Conservation (phyloP, 495 filamentous ascomycete genomes). For the Ascodesmis nigricans region DNA sequence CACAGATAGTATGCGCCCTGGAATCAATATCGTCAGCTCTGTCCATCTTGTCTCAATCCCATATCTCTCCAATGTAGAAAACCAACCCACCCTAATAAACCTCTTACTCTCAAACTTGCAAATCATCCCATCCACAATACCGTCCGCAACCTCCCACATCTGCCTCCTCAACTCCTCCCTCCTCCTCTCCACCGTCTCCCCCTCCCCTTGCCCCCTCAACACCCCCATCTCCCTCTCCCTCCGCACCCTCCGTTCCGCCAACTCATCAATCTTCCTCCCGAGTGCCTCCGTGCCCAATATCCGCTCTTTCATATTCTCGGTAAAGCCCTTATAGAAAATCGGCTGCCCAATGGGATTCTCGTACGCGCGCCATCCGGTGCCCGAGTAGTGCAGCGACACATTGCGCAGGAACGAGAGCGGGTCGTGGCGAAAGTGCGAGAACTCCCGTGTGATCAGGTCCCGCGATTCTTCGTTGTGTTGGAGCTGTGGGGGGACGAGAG, state of each 20-base stretch:
- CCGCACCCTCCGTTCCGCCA: constrained; percentile 56
- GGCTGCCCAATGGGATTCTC: constrained; percentile 75
- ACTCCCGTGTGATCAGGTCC: constrained; percentile 17
- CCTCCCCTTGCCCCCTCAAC: constrained; percentile 30
- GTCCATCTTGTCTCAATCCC: neutral
- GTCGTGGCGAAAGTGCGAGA: constrained; percentile 29
- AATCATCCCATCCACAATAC: constrained; percentile 83
- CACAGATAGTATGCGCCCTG: constrained; percentile 63
- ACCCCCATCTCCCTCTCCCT: constrained; percentile 51
- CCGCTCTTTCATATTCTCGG: constrained; percentile 59
- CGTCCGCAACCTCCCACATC: constrained; percentile 52
- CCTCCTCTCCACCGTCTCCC: constrained; percentile 39
- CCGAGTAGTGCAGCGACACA: constrained; percentile 71
- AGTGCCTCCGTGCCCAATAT: constrained; percentile 58
- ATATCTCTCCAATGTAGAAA: neutral
- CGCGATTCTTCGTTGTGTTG: constrained; percentile 11
- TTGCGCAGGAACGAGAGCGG: constrained; percentile 73
- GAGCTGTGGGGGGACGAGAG: constrained; percentile 13
- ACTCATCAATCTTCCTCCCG: constrained; percentile 45
- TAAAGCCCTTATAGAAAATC: constrained; percentile 80
- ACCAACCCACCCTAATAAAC: constrained; percentile 42
- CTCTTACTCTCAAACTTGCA: constrained; percentile 94
- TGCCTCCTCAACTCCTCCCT: constrained; percentile 28
- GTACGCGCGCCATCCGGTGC: constrained; percentile 84
- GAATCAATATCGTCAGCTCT: neutral